Evolutionary conservation across 805 yeast species (phyloP).

Genomic region (Ogataea populi-albae): DNA sequence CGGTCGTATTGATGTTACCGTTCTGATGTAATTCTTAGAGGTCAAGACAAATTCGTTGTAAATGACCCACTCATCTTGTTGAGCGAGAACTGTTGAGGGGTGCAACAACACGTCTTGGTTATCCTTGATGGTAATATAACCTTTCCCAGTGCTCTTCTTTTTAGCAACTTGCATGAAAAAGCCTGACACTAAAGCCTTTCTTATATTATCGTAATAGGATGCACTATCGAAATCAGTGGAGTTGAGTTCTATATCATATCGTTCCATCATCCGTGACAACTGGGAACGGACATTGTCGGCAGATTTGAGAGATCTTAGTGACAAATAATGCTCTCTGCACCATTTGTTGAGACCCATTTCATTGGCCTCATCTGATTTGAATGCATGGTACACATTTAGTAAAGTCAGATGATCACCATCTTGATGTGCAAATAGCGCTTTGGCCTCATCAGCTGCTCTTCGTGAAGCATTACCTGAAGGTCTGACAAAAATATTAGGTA

Average conservation of each 20-base stretch:
- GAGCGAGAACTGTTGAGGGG: conserved; percentile 88
- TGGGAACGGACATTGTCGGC: conserved; percentile 89
- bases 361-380: conserved; percentile 69
- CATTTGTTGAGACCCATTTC: conserved; percentile 68
- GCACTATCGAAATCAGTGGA: conserved; percentile 67
- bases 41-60: conserved; percentile 96
- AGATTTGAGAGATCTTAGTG: conserved; percentile 75
- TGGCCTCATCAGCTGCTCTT: conserved; percentile 88
- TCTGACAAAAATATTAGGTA: conserved; percentile 91
- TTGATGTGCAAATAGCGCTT: conserved; percentile 82
- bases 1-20: conserved; percentile 86
- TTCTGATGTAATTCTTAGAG: conserved; percentile 88
- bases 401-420: conserved; percentile 94
- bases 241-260: conserved; percentile 68
- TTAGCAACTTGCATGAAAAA: conserved; percentile 98
- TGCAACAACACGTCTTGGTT: conserved; percentile 94
- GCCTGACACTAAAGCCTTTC: conserved; percentile 87
- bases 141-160: conserved; percentile 75
- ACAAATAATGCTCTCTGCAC: conserved; percentile 89
- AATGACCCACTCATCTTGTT: conserved; percentile 88
- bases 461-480: conserved; percentile 83
- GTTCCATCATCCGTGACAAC: conserved; percentile 77
- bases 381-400: conserved; percentile 83
- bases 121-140: conserved; percentile 90
- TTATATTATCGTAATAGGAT: conserved; percentile 68